Evolutionary conservation across 352 stramenopile genomes (phyloP).

Genomic region (Thraustotheca clavata): DNA sequence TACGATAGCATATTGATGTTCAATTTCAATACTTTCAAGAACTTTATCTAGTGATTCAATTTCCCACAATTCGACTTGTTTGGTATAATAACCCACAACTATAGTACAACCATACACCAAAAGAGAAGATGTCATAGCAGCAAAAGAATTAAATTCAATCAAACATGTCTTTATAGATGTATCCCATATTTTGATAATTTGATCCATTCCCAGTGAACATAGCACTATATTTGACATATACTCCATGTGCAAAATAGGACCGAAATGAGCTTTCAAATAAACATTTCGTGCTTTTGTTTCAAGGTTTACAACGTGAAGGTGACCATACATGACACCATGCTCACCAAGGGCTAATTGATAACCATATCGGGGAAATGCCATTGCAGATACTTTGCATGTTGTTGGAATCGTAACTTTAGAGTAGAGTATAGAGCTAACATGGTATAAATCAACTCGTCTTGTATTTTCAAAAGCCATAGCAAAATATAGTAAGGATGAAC

Average conservation of each 20-base stretch:
- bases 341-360: slow-evolving; percentile 10
- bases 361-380: background rate
- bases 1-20: slow-evolving; percentile 7
- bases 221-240: background rate
- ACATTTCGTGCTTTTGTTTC: background rate
- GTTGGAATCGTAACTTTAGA: background rate
- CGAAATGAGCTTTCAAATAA: background rate
- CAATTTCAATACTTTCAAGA: slow-evolving; percentile 1
- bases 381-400: background rate
- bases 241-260: slow-evolving; percentile 7
- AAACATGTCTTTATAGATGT: slow-evolving; percentile 5
- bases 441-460: background rate
- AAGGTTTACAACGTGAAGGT: background rate
- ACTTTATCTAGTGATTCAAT: background rate
- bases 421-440: background rate
- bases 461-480: background rate
- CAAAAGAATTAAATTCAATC: background rate
- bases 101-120: background rate
- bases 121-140: background rate
- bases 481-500: background rate
- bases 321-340: slow-evolving; percentile 8
- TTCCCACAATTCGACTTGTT: slow-evolving; percentile 10
- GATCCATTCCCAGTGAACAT: slow-evolving; percentile 5
- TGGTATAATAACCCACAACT: background rate
- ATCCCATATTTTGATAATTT: slow-evolving; percentile 17